Base-by-base conservation (phyloP, 192 early-diverging fungal species). In the Coemansia sp. region DNA sequence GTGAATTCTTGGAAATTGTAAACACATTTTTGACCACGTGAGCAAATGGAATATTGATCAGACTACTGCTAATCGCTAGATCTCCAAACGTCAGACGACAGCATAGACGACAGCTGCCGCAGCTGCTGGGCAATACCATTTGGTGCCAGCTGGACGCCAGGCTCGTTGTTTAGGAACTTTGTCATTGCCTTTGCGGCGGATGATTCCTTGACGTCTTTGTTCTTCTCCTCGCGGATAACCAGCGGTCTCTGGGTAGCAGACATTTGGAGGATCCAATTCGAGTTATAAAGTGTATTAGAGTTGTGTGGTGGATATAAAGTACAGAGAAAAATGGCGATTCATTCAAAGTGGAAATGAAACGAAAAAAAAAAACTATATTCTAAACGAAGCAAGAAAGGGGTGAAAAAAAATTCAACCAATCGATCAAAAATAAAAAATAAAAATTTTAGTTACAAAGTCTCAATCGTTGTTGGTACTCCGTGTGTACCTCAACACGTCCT, bases 401-500 rank as follows among this genome's bases (percentile, higher is more conserved):
- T n/a, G n/a, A n/a, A n/a, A n/a, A n/a, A n/a, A n/a, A n/a, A n/a
- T 43, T 37, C 35, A 37, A 37, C 12, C 12, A 37, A 37, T 7
- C 5, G 30, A 48, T 35, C 29, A 61, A 8, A 40, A 37, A 37
- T 7, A 25, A 59, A 53, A 28, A 3, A 13, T 13, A 12, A 48
- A 37, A 57, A 26, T 28, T 1, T 34, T 20, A 21, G 7, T 40
- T 8, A 40, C 39, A 13, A 40, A 13, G 39, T 1, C 10, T 46
- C 43, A 46, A 18, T 20, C 35, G 23, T 2, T 23, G 48, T 25
- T 1, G 25, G 2, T 51, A 10, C 5, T 10, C 1, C 48, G 21
- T 6, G 25, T 26, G 13, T 26, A 51, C 48, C 26, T 51, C 48
- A 93, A 67, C 12, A 93, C 67, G 74, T 93, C 91, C 63, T 93